A percentile compares a stretch with the other conserved stretches of the same genome.
Evolutionary conservation across 495 filamentous ascomycete genomes (phyloP).

Genomic region (Aspergillus funiculosus): DNA sequence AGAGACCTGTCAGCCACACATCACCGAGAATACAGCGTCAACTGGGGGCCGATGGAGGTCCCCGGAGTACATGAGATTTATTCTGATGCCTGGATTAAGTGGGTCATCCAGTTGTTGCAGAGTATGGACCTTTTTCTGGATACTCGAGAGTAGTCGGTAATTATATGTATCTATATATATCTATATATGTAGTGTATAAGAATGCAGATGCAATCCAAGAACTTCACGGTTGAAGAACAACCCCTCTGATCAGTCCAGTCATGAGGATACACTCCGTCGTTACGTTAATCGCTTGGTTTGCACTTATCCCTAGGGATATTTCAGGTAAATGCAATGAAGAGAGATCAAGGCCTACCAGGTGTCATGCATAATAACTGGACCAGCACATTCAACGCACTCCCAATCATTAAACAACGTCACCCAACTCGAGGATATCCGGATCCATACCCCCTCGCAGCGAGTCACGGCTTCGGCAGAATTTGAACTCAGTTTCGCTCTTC

Average conservation of each 20-base stretch:
- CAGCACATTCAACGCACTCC: constrained; percentile 13
- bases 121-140: not conserved
- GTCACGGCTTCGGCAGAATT: not conserved
- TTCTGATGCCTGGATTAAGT: constrained; percentile 4
- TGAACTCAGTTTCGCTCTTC: constrained; percentile 7
- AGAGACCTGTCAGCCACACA: too few species aligned
- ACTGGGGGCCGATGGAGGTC: too few species aligned
- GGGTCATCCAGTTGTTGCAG: not conserved
- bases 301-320: too few species aligned
- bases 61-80: too few species aligned
- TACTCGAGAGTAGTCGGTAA: not conserved
- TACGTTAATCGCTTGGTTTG: too few species aligned
- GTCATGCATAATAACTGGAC: not conserved
- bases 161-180: not conserved
- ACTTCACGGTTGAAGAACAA: too few species aligned
- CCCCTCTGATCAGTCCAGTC: too few species aligned
- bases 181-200: too few species aligned
- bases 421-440: not conserved
- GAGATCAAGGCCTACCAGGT: not conserved
- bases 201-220: too few species aligned
- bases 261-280: too few species aligned
- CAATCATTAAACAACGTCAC: not conserved
- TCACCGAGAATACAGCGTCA: too few species aligned
- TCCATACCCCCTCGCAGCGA: constrained; percentile 5
- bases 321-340: too few species aligned